Percentiles rank a stretch among this genome's conserved stretches.
phyloP scores from a whole-genome alignment of 495 filamentous ascomycete genomes.

The Pyrenopolyporus hunteri region DNA sequence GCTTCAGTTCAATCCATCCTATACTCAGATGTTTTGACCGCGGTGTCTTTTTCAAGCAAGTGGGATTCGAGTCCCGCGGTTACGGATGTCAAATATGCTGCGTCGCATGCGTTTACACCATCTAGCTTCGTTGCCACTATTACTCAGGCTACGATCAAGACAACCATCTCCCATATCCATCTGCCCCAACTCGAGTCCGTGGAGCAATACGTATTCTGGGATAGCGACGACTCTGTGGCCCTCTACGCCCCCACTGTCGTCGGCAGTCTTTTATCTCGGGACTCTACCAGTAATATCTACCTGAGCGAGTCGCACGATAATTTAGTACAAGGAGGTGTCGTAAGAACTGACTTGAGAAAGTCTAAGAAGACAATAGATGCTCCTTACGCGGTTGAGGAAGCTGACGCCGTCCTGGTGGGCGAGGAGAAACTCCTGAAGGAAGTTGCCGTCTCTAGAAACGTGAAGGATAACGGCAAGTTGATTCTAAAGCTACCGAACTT shows the following conservation, averaged over 20 bases:
- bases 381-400: slow-evolving; percentile 76
- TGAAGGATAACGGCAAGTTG: slow-evolving; percentile 74
- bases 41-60: slow-evolving; percentile 76
- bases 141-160: slow-evolving; percentile 68
- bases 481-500: slow-evolving; percentile 76
- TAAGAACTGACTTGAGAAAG: slow-evolving; percentile 84
- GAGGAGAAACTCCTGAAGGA: slow-evolving; percentile 78
- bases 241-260: slow-evolving; percentile 68
- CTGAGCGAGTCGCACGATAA: slow-evolving; percentile 81
- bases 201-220: slow-evolving; percentile 93
- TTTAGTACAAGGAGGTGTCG: slow-evolving; percentile 79
- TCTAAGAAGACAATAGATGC: slow-evolving; percentile 83
- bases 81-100: slow-evolving; percentile 86
- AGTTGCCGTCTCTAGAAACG: slow-evolving; percentile 70
- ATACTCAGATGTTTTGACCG: slow-evolving; percentile 85
- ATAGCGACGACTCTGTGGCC: slow-evolving; percentile 75
- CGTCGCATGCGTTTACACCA: slow-evolving; percentile 81
- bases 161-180: slow-evolving; percentile 55
- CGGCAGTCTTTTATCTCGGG: slow-evolving; percentile 73
- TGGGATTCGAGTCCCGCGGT: slow-evolving; percentile 65
- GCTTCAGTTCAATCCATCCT: slow-evolving; percentile 76
- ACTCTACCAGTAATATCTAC: slow-evolving; percentile 78
- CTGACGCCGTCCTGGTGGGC: slow-evolving; percentile 79
- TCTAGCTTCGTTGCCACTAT: slow-evolving; percentile 63
- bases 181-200: slow-evolving; percentile 59